phyloP scores from a whole-genome alignment of 768 basidiomycete genomes.

The Astraeus odoratus region DNA sequence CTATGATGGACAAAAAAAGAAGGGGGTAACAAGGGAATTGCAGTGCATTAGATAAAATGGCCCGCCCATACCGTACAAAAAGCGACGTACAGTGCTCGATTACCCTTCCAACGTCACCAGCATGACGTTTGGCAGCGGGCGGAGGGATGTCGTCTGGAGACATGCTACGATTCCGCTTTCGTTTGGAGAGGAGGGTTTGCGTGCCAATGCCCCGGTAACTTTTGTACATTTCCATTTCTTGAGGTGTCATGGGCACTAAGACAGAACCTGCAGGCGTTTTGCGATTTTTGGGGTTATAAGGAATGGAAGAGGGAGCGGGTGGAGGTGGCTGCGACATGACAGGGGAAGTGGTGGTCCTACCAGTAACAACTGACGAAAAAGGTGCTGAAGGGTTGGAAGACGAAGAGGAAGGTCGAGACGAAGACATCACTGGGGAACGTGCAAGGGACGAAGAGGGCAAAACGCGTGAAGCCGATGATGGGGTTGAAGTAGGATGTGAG shows the following conservation, averaged over 20 bases:
- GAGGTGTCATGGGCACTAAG: conserved; percentile 54
- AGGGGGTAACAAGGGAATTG: conserved; percentile 4
- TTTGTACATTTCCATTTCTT: conserved; percentile 55
- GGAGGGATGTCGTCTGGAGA: conserved; percentile 33
- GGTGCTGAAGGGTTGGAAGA: conserved; percentile 23
- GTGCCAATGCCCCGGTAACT: conserved; percentile 52
- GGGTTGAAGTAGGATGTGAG: conserved; percentile 8
- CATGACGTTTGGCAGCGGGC: conserved; percentile 43
- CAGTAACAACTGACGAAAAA: conserved; percentile 16
- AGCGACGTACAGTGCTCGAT: conserved; percentile 67
- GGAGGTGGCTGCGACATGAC: conserved; percentile 23
- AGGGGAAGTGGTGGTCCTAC: conserved; percentile 28
- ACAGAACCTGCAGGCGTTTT: conserved; percentile 56
- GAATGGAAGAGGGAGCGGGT: conserved; percentile 31
- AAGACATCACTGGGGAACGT: conserved; percentile 19
- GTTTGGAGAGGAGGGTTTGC: conserved; percentile 41
- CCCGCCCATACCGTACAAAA: background rate
- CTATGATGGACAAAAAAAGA: conserved; percentile 32
- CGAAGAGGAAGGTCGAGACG: conserved; percentile 33
- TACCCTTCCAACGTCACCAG: conserved; percentile 67
- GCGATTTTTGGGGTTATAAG: conserved; percentile 61
- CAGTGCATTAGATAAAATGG: background rate
- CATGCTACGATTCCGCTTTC: conserved; percentile 40
- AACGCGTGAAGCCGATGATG: conserved; percentile 17
- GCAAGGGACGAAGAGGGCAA: conserved; percentile 24